Percentiles rank a stretch among this genome's conserved stretches.
Conservation (phyloP, 2,329 filamentous ascomycete genomes). For the Amesomyces nigricolor region DNA sequence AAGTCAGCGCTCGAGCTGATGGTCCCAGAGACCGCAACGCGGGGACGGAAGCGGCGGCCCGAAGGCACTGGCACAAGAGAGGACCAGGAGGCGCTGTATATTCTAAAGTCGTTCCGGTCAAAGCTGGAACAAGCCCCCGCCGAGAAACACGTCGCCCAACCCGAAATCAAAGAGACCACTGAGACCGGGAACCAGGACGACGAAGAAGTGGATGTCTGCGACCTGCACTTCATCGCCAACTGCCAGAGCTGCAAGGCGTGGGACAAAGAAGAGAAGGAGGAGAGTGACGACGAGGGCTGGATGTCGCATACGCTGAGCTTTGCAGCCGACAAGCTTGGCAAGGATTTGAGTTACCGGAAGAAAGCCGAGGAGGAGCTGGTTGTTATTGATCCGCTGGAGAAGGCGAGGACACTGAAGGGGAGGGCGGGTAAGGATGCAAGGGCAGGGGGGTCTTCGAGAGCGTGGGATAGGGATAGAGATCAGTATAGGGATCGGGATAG, state of each 20-base stretch:
- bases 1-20: slow-evolving; percentile 66
- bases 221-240: slow-evolving; percentile 91
- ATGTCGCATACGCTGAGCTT: slow-evolving; percentile 82
- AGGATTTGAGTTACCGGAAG: slow-evolving; percentile 83
- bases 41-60: slow-evolving; percentile 63
- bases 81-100: slow-evolving; percentile 60
- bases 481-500: slow-evolving; percentile 12
- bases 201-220: slow-evolving; percentile 73
- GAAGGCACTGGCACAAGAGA: slow-evolving; percentile 49
- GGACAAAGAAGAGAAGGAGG: slow-evolving; percentile 59
- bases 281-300: slow-evolving; percentile 66
- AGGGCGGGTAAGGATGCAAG: slow-evolving; percentile 52
- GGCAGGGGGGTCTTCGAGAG: slow-evolving; percentile 46
- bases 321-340: slow-evolving; percentile 82
- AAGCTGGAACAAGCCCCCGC: slow-evolving; percentile 57
- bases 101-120: slow-evolving; percentile 73
- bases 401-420: slow-evolving; percentile 63
- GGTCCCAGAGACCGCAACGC: slow-evolving; percentile 65
- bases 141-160: slow-evolving; percentile 32
- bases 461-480: slow-evolving; percentile 55
- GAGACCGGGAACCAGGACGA: slow-evolving; percentile 33
- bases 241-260: slow-evolving; percentile 88
- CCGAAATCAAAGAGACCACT: slow-evolving; percentile 24
- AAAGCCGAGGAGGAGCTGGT: slow-evolving; percentile 88
- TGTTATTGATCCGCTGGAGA: slow-evolving; percentile 87